These are phyloP conservation scores for Endothia cerciana DNA, from an alignment of 2,329 filamentous ascomycete genomes.

Conservation along the genomic window DNA sequence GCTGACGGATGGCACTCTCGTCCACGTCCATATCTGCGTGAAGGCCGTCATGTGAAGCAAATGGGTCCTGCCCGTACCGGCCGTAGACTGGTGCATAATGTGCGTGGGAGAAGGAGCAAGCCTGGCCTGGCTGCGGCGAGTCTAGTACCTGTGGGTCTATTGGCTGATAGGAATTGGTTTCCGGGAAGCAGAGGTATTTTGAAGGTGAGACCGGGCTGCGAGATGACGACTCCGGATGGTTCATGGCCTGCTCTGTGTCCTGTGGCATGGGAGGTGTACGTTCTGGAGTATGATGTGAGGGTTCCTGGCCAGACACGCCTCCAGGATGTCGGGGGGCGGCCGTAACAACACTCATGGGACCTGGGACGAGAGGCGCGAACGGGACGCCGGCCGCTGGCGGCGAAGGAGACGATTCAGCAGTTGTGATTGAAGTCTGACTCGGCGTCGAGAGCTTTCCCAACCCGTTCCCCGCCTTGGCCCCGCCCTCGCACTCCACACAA, in stretches of 20 bases:
- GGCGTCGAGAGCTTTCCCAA: conserved; percentile 24
- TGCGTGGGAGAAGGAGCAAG: conserved; percentile 31
- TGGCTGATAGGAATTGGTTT: conserved; percentile 50
- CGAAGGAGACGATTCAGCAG: conserved; percentile 8
- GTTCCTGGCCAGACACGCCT: conserved; percentile 1
- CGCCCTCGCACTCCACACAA: conserved; percentile 86
- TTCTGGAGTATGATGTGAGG: conserved; percentile 31
- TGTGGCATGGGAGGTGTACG: conserved; percentile 33
- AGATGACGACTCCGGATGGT: conserved; percentile 39
- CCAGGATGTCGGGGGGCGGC: conserved; percentile 32
- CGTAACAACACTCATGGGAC: conserved; percentile 32
- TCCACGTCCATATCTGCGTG: conserved; percentile 41
- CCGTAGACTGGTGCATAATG: conserved; percentile 35
- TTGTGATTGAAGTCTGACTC: conserved; percentile 15
- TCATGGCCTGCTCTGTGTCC: conserved; percentile 32
- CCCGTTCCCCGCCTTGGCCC: conserved; percentile 55
- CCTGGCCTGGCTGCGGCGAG: conserved; percentile 40
- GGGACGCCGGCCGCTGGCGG: conserved; percentile 18
- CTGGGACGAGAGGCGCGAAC: conserved; percentile 16
- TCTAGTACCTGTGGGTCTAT: conserved; percentile 65
- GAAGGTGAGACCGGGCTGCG: conserved; percentile 37
- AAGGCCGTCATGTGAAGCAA: conserved; percentile 39
- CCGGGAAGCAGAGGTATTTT: conserved; percentile 32
- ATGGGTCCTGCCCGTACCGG: conserved; percentile 37
- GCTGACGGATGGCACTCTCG: conserved; percentile 55